Evolutionary conservation across 345 rosid species (phyloP), one percentile per base, ranked within the genome.

Genomic region (Euclidium syriacum): DNA sequence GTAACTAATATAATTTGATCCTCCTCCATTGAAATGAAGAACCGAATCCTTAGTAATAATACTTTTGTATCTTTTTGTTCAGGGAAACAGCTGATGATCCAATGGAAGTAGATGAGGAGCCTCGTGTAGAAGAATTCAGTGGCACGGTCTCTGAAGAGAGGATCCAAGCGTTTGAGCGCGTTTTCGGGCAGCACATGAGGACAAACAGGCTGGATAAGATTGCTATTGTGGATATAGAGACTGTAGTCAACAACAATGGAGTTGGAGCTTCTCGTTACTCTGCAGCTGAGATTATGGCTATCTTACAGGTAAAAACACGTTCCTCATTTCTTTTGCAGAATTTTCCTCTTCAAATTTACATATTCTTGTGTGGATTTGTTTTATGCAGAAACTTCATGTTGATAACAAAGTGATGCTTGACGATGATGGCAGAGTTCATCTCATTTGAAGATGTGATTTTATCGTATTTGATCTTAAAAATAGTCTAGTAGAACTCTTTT

Each of bases 401-500:
- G 95, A 87, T 70, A 94, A 94, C 75, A 84, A 80, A 75, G 83
- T 94, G 78, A 90, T 90, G 97, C 81, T 94, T 52, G 85, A 79
- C 30, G 89, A 80, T 12, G 97, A 80, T 10, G 77, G 55, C 10
- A 10, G 33, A 58, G 95, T 87, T 78, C 90, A 79, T 47, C 84
- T 94, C 71, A 84, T 86, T 47, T 80, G 79, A n/a, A n/a, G n/a
- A n/a, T n/a, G n/a, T n/a, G n/a, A n/a, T n/a, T n/a, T n/a, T n/a
- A n/a, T n/a, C n/a, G n/a, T 10, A 18, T 33, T 51, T 41, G 39
- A 51, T 51, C 30, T 42, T 24, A 3, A 48, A n/a, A 48, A 20
- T 8, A 17, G 20, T 60, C 23, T 47, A 46, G 29, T 58, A 43
- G 4, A 15, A 55, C 50, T 57, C 14, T 16, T n/a, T n/a, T n/a